Conservation (phyloP, 192 early-diverging fungal genomes). For the Entomortierella parvispora region DNA sequence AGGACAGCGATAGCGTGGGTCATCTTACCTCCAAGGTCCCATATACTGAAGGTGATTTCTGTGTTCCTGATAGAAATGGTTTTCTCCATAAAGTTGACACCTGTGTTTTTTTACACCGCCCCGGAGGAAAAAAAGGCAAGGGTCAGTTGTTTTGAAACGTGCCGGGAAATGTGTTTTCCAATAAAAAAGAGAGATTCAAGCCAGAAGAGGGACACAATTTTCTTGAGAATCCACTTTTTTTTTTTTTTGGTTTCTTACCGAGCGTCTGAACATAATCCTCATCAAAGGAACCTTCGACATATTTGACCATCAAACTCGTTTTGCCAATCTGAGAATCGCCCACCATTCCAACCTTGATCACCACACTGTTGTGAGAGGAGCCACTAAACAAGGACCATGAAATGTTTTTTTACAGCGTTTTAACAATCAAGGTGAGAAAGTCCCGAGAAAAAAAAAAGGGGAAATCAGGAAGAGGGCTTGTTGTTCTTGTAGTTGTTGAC, state of each 20-base stretch:
- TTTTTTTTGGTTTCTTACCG: constrained; percentile 58
- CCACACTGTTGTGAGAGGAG: constrained; percentile 66
- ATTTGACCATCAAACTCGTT: constrained; percentile 97
- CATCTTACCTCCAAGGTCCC: constrained; percentile 91
- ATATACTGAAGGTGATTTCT: constrained; percentile 96
- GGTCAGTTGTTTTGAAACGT: too few species aligned
- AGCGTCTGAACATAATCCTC: constrained; percentile 96
- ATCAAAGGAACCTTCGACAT: constrained; percentile 95
- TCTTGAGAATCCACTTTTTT: constrained; percentile 11
- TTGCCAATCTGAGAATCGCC: constrained; percentile 98
- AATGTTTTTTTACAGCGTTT: not conserved
- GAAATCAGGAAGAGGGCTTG: not conserved
- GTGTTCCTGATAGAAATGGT: constrained; percentile 90
- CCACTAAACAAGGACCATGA: constrained; percentile 6
- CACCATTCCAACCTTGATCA: constrained; percentile 96
- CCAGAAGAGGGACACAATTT: not conserved
- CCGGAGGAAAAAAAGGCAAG: not conserved
- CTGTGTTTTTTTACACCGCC: constrained; percentile 37
- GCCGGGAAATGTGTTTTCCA: too few species aligned
- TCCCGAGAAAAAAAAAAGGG: not conserved
- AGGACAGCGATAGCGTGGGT: too few species aligned
- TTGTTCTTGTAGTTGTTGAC: too few species aligned
- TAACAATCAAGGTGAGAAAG: not conserved
- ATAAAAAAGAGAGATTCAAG: not conserved
- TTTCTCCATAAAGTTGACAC: constrained; percentile 98